Evolutionary conservation across 371 early-diverging fungal species (phyloP), one percentile per base, ranked within the genome.

Genomic region (Apophysomyces ossiformis): DNA sequence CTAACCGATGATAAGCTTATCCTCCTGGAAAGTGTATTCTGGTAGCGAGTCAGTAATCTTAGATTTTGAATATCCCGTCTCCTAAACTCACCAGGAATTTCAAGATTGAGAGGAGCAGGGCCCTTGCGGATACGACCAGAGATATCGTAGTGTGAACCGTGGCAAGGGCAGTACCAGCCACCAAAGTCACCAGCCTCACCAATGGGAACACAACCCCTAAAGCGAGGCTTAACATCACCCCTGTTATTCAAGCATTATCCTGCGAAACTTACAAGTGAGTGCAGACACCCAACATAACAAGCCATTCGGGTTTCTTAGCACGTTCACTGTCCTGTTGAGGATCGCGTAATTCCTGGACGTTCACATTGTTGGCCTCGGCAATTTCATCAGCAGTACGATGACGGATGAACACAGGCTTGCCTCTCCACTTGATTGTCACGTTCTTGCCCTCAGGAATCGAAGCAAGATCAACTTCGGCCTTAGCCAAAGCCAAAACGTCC

Each of bases 131-230:
- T 96, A 85, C 98, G 95, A 61, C 96, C 96, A 65, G 93, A 92
- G 72, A 94, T 93, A 73, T 95, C 96, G 73, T 96, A 96, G 79
- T 96, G 97, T 64, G 97, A 97, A 72, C 99, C 98, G 85, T 96
- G 97, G 92, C 99, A 98, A 62, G 99, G 99, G 88, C 99, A 98
- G 88, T 96, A 98, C 98, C 98, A 98, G 67, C 98, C 99, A 71
- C 95, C 96, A 75, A 84, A 98, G 69, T 98, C 99, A 83, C 98
- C 98, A 79, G 97, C 91, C 78, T 98, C 97, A 66, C 96, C 97
- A 72, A 97, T 92, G 66, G 99, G 99, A 57, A 98, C 98, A 86
- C 99, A 98, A 76, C 99, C 96, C 76, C 90, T 84, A 74, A 15
- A 65, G 26, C 58, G 67, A 26, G 37, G 7, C 54, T 50, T 50